phyloP scores from a whole-genome alignment of 1,139 yeast species.

The Suhomyces kunorum region DNA sequence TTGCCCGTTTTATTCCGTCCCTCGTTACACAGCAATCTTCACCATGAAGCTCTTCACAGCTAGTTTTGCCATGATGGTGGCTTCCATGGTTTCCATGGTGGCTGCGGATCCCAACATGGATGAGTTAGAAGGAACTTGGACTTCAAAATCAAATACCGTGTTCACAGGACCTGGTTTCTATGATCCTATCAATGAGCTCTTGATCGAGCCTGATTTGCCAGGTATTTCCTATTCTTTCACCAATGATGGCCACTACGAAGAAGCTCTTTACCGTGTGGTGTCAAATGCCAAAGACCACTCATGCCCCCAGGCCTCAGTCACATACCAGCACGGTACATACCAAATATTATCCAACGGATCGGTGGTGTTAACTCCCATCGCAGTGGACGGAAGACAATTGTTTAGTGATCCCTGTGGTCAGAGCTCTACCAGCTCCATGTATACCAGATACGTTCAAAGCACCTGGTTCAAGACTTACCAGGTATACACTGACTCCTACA shows the following conservation, averaged over 20 bases:
- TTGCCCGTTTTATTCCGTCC: neutral
- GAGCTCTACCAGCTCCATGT: slow-evolving; percentile 51
- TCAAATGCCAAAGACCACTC: slow-evolving; percentile 72
- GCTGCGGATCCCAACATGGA: slow-evolving; percentile 25
- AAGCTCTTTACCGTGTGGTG: slow-evolving; percentile 78
- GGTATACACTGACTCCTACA: slow-evolving; percentile 71
- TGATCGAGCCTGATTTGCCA: slow-evolving; percentile 93
- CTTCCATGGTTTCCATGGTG: slow-evolving; percentile 8
- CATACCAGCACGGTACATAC: slow-evolving; percentile 88
- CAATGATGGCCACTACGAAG: slow-evolving; percentile 85
- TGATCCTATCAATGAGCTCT: slow-evolving; percentile 91
- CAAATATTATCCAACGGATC: slow-evolving; percentile 65
- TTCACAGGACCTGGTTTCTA: slow-evolving; percentile 96
- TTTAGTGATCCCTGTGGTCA: slow-evolving; percentile 81
- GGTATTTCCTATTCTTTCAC: slow-evolving; percentile 94
- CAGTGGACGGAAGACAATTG: slow-evolving; percentile 90
- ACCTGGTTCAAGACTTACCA: slow-evolving; percentile 60
- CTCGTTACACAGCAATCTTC: slow-evolving; percentile 1
- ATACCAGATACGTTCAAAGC: slow-evolving; percentile 69
- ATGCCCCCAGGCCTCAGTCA: slow-evolving; percentile 81
- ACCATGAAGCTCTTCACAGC: slow-evolving; percentile 13
- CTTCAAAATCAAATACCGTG: slow-evolving; percentile 89
- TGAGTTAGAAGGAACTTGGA: slow-evolving; percentile 86
- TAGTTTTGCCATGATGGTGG: slow-evolving; percentile 6
- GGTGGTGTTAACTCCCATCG: slow-evolving; percentile 67